Percentiles rank a stretch among this genome's conserved stretches.
phyloP scores from a whole-genome alignment of 345 rosid species.

The thale cress (Arabidopsis thaliana) region TAIR10.1 NC_003074.8:22034501-22035000 shows the following conservation, averaged over 20 bases:
- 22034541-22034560: slow-evolving; percentile 87
- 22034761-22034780: slow-evolving; percentile 37
- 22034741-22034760: slow-evolving; percentile 1
- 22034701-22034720: slow-evolving; percentile 19
- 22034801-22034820: slow-evolving; percentile 64
- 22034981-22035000: slow-evolving; percentile 95
- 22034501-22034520: slow-evolving; percentile 51
- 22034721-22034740: neutral
- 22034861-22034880: slow-evolving; percentile 1
- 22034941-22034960: slow-evolving; percentile 67
- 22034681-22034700: slow-evolving; percentile 97
- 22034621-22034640: slow-evolving; percentile 64
- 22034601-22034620: neutral
- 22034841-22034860: slow-evolving; percentile 70
- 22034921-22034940: slow-evolving; percentile 7
- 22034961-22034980: slow-evolving; percentile 97
- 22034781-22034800: slow-evolving; percentile 84
- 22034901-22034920: slow-evolving; percentile 15
- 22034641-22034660: slow-evolving; percentile 84
- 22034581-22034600: slow-evolving; percentile 5
- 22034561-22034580: neutral
- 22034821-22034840: slow-evolving; percentile 76
- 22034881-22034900: neutral
- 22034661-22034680: slow-evolving; percentile 98
- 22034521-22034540: slow-evolving; percentile 69